Evolutionary conservation across 2,329 filamentous ascomycete species (phyloP), one percentile per base, ranked within the genome.

Genomic region (Fonsecaea pedrosoi): DNA sequence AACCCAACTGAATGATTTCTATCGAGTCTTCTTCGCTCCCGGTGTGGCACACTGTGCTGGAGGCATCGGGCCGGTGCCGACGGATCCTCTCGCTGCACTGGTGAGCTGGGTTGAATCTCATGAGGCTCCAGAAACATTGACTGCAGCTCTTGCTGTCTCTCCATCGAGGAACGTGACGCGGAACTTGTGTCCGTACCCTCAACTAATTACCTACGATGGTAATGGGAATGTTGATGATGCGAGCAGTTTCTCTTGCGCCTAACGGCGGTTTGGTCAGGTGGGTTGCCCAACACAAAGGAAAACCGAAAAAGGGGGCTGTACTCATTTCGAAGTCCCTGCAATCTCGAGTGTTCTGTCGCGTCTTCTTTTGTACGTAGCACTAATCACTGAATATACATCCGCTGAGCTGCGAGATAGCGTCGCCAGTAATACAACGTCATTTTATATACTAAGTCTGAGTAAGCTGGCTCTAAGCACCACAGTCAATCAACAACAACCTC

Each of bases 21-120:
- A 70, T 21, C 50, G 65, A 21, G 54, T 68, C 15, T 70, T 66
- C 54, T 55, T 65, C 21, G 68, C 63, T 30, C 68, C 68, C 18
- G 68, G 68, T 8, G 65, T 60, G 1, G 60, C 62, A 8, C 68
- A 70, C 25, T 70, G 68, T 40, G n/a, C 13, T 21, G 62, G 64
- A 7, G 68, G 68, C 5, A 18, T 40, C 15, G 68, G 68, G 4
- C 62, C 68, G 4, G 38, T 34, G 18, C 66, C 66, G 32, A 55
- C 59, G 6, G 62, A 65, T 38, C 34, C 66, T 8, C 18, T 68
- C 6, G 54, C 42, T 4, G 64, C 59, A n/a, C 59, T 66, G 4
- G 59, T 66, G 10, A 32, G 38, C 18, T 64, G 62, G 64, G 64
- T 66, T 21, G 64, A 66, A 45, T n/a, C 50, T 18, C 37, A 34